A percentile compares a stretch with the other conserved stretches of the same genome.
phyloP scores from a whole-genome alignment of 2,329 filamentous ascomycete species.

The Cytospora chrysosperma region DNA sequence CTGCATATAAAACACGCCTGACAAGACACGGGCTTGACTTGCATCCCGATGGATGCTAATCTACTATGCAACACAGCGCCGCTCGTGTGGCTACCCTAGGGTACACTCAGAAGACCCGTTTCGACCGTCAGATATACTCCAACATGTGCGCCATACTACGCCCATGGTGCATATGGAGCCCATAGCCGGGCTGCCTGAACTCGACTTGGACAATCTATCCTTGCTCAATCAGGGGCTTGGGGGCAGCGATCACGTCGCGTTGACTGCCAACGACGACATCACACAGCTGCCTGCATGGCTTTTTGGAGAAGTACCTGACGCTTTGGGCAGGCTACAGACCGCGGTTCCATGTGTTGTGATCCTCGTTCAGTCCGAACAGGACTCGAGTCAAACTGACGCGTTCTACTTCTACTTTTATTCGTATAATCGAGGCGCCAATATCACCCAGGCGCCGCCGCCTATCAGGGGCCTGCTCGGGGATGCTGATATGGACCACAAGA shows the following conservation, averaged over 20 bases:
- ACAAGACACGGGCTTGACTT: background rate
- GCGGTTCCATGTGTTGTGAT: constrained; percentile 34
- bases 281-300: constrained; percentile 31
- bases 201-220: constrained; percentile 32
- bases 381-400: constrained; percentile 31
- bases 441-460: constrained; percentile 35
- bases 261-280: constrained; percentile 33
- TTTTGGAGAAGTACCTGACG: constrained; percentile 30
- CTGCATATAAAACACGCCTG: too few species aligned
- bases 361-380: constrained; percentile 30
- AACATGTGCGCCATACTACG: constrained; percentile 33
- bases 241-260: constrained; percentile 26
- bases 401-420: constrained; percentile 40
- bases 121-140: constrained; percentile 32
- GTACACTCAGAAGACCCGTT: constrained; percentile 35
- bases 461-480: constrained; percentile 29
- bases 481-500: background rate
- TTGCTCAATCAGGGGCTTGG: constrained; percentile 27
- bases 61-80: constrained; percentile 28
- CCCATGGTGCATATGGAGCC: constrained; percentile 26
- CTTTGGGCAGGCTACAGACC: constrained; percentile 26
- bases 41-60: background rate
- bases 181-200: constrained; percentile 24
- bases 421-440: constrained; percentile 34
- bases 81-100: constrained; percentile 34